Percentiles rank a stretch among this genome's conserved stretches.
Evolutionary conservation across 2,329 filamentous ascomycete species (phyloP).

Genomic region (Talaromyces albobiverticillius): DNA sequence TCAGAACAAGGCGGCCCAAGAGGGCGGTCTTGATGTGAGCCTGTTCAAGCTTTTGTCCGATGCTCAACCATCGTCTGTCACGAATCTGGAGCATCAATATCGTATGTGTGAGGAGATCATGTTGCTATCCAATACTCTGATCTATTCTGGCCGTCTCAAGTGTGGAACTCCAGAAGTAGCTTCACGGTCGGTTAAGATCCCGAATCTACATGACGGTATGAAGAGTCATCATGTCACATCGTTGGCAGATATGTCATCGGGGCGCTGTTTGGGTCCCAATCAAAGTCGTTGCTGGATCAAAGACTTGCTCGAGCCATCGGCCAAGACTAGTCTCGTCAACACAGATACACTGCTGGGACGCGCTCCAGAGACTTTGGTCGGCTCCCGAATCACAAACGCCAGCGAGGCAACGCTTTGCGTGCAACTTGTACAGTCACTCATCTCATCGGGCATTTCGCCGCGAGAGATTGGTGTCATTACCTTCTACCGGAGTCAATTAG

Average conservation of each 20-base stretch:
- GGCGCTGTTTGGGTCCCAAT: slow-evolving; percentile 55
- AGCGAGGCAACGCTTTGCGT: slow-evolving; percentile 75
- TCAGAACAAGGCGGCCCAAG: slow-evolving; percentile 81
- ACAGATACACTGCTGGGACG: slow-evolving; percentile 70
- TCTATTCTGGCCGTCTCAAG: slow-evolving; percentile 86
- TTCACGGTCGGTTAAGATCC: slow-evolving; percentile 64
- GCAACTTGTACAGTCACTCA: slow-evolving; percentile 76
- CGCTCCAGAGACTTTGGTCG: slow-evolving; percentile 64
- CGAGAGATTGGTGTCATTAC: slow-evolving; percentile 90
- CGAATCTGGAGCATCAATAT: slow-evolving; percentile 92
- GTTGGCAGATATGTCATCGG: slow-evolving; percentile 19
- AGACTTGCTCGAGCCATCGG: slow-evolving; percentile 65
- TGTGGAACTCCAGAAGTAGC: slow-evolving; percentile 81
- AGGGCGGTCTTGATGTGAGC: slow-evolving; percentile 85
- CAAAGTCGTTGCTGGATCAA: slow-evolving; percentile 69
- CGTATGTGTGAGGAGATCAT: slow-evolving; percentile 98
- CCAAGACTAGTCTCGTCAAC: slow-evolving; percentile 82
- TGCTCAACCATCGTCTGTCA: slow-evolving; percentile 78
- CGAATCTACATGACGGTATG: slow-evolving; percentile 61
- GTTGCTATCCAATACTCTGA: slow-evolving; percentile 86
- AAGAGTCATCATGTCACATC: slow-evolving; percentile 53
- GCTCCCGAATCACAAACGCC: slow-evolving; percentile 83
- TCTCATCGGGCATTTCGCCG: slow-evolving; percentile 71
- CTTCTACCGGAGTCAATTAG: slow-evolving; percentile 90
- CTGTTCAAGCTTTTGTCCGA: slow-evolving; percentile 94